phyloP scores from a whole-genome alignment of 192 early-diverging fungal genomes.

The Coemansia sp. region DNA sequence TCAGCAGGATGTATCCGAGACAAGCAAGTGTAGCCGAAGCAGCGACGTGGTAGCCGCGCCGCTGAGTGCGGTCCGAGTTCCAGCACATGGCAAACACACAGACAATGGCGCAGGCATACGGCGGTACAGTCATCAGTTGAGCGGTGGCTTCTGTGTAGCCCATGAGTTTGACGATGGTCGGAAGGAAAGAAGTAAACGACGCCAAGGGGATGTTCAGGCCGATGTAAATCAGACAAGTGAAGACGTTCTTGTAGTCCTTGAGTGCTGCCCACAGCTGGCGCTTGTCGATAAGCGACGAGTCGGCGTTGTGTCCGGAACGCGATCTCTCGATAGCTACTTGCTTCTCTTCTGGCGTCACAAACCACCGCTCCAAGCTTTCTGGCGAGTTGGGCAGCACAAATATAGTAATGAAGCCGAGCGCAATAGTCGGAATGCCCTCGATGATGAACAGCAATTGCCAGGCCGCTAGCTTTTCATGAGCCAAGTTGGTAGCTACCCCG shows the following conservation, averaged over 20 bases:
- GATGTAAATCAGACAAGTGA: slow-evolving; percentile 65
- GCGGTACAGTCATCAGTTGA: slow-evolving; percentile 59
- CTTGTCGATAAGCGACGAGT: slow-evolving; percentile 32
- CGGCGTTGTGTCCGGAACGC: slow-evolving; percentile 44
- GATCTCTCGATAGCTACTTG: slow-evolving; percentile 59
- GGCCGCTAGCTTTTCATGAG: slow-evolving; percentile 57
- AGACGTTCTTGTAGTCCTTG: slow-evolving; percentile 57
- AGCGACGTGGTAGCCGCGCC: slow-evolving; percentile 52
- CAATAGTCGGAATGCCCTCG: slow-evolving; percentile 65
- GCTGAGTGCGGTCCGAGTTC: slow-evolving; percentile 55
- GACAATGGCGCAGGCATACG: slow-evolving; percentile 52
- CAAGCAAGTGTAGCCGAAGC: slow-evolving; percentile 34
- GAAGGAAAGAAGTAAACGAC: slow-evolving; percentile 68
- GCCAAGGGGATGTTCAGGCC: slow-evolving; percentile 66
- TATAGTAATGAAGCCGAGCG: slow-evolving; percentile 59
- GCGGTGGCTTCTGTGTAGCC: slow-evolving; percentile 58
- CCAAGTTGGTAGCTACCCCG: slow-evolving; percentile 60
- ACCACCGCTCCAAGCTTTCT: slow-evolving; percentile 44
- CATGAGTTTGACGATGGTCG: slow-evolving; percentile 70
- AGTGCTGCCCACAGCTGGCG: slow-evolving; percentile 54
- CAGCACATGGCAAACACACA: slow-evolving; percentile 44
- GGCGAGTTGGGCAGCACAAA: slow-evolving; percentile 62
- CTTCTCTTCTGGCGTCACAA: slow-evolving; percentile 57
- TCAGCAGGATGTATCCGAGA: slow-evolving; percentile 50
- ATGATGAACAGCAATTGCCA: slow-evolving; percentile 78